These are phyloP conservation scores for Cryptococcus jaspeensis DNA, from an alignment of 1,284 basidiomycete species.

Conservation along the genomic window DNA sequence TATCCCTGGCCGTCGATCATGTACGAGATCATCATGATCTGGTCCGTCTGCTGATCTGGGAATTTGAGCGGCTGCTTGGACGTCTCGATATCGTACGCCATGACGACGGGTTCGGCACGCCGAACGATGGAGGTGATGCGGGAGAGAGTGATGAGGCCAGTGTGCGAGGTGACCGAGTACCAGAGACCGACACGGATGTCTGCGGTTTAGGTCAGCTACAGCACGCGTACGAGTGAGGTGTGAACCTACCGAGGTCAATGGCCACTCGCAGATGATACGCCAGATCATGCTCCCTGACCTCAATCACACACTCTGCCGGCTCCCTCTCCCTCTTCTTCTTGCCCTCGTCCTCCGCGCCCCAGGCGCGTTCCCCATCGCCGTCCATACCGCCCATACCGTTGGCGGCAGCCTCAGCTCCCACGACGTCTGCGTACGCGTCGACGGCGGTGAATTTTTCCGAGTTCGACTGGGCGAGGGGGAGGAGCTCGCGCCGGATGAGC, in stretches of 20 bases:
- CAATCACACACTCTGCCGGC: slow-evolving; percentile 86
- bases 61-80: slow-evolving; percentile 98
- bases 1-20: slow-evolving; percentile 70
- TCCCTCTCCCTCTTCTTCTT: slow-evolving; percentile 63
- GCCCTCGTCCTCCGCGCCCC: slow-evolving; percentile 58
- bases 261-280: slow-evolving; percentile 97
- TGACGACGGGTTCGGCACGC: slow-evolving; percentile 97
- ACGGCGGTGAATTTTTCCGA: slow-evolving; percentile 92
- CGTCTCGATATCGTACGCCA: slow-evolving; percentile 99
- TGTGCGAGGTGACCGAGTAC: slow-evolving; percentile 84
- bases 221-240: neutral
- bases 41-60: slow-evolving; percentile 91
- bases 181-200: slow-evolving; percentile 96
- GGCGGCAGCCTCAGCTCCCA: slow-evolving; percentile 65
- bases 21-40: slow-evolving; percentile 99
- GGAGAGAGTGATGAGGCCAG: slow-evolving; percentile 74
- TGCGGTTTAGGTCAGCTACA: slow-evolving; percentile 23
- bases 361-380: slow-evolving; percentile 48
- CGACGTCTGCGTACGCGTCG: slow-evolving; percentile 97
- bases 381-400: slow-evolving; percentile 60
- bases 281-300: slow-evolving; percentile 94
- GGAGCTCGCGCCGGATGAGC: slow-evolving; percentile 78
- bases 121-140: slow-evolving; percentile 83
- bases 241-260: slow-evolving; percentile 75
- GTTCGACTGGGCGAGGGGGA: slow-evolving; percentile 86